Evolutionary conservation across 2,329 filamentous ascomycete genomes (phyloP).

Genomic region (Berkeleyomyces basicola): DNA sequence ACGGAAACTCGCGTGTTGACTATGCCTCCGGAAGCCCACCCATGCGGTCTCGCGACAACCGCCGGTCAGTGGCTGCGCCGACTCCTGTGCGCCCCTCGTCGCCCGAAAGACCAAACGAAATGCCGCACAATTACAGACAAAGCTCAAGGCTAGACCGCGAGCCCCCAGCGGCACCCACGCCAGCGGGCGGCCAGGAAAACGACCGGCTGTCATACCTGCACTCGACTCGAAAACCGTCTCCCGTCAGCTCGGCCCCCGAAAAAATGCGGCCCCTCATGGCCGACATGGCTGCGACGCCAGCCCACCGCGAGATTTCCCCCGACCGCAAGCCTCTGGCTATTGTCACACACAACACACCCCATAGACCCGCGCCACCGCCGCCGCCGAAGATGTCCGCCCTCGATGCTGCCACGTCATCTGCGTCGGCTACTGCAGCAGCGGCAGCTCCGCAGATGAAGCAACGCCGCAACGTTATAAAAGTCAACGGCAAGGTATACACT

Average conservation of each 20-base stretch:
- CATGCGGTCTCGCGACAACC: slow-evolving; percentile 27
- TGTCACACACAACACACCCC: slow-evolving; percentile 53
- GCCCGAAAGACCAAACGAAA: slow-evolving; percentile 20
- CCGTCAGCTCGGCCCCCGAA: slow-evolving; percentile 3
- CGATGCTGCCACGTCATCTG: slow-evolving; percentile 68
- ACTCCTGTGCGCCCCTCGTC: slow-evolving; percentile 33
- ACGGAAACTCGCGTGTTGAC: slow-evolving; percentile 24
- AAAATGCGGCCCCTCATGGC: slow-evolving; percentile 3
- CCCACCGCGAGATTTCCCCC: slow-evolving; percentile 26
- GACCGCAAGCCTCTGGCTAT: slow-evolving; percentile 38
- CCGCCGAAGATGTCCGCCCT: slow-evolving; percentile 93
- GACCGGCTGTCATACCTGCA: slow-evolving; percentile 53
- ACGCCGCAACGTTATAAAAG: slow-evolving; percentile 65
- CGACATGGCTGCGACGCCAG: slow-evolving; percentile 3
- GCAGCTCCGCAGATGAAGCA: slow-evolving; percentile 40
- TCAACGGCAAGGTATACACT: slow-evolving; percentile 86
- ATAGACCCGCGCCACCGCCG: slow-evolving; percentile 59
- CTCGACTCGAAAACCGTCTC: slow-evolving; percentile 4
- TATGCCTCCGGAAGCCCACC: slow-evolving; percentile 41
- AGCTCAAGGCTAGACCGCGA: slow-evolving; percentile 8
- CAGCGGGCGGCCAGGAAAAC: slow-evolving; percentile 69
- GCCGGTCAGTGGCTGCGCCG: slow-evolving; percentile 14
- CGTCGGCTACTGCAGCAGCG: neutral
- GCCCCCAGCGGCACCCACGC: slow-evolving; percentile 16
- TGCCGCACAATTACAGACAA: slow-evolving; percentile 12